phyloP scores from a whole-genome alignment of 257 asterid genomes.

The Salvia hispanica region DNA sequence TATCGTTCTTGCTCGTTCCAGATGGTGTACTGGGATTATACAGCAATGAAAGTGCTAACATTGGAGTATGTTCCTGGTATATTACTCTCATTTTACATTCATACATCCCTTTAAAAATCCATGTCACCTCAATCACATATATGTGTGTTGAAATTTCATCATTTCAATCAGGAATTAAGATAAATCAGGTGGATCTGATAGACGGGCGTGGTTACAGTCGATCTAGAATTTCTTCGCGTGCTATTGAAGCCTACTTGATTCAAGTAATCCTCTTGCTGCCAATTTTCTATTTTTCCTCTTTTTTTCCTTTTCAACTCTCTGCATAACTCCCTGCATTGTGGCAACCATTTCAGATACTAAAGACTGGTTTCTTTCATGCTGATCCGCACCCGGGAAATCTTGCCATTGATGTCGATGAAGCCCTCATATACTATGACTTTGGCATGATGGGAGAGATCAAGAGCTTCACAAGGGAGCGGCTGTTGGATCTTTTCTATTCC shows the following conservation, averaged over 20 bases:
- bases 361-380: conserved; percentile 98
- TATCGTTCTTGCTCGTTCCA: conserved; percentile 36
- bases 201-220: conserved; percentile 73
- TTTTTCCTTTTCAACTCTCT: neutral
- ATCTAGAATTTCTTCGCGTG: conserved; percentile 77
- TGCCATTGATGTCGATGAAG: conserved; percentile 86
- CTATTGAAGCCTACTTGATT: conserved; percentile 92
- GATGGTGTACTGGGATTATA: conserved; percentile 94
- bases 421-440: conserved; percentile 90
- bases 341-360: conserved; percentile 62
- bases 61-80: conserved; percentile 95
- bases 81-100: conserved; percentile 20
- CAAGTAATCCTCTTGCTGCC: conserved; percentile 49
- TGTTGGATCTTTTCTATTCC: conserved; percentile 79
- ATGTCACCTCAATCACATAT: neutral
- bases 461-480: conserved; percentile 84
- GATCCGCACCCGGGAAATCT: conserved; percentile 99
- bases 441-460: conserved; percentile 99
- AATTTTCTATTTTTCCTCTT: neutral
- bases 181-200: conserved; percentile 69
- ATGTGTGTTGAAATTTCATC: conserved; percentile 5
- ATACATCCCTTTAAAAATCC: neutral
- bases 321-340: conserved; percentile 16
- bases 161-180: conserved; percentile 71
- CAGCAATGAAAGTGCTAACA: conserved; percentile 82